Evolutionary conservation across 257 asterid species (phyloP).

Genomic region (Solanum neorickii): DNA sequence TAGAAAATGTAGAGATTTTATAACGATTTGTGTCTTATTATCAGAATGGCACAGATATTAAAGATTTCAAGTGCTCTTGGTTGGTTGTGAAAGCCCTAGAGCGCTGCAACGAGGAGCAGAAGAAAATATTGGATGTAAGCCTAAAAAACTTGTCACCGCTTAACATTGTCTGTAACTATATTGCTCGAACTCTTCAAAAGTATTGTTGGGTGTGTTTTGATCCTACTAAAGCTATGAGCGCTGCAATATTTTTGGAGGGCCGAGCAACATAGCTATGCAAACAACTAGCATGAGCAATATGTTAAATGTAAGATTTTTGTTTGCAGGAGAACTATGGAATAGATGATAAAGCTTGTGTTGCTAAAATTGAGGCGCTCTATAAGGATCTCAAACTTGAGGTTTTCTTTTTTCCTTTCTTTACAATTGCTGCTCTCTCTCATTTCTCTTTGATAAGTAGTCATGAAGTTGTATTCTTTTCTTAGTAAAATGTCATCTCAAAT

Average conservation of each 20-base stretch:
- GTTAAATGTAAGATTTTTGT: not conserved
- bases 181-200: not conserved
- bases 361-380: constrained; percentile 24
- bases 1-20: not conserved
- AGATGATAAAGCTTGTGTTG: constrained; percentile 14
- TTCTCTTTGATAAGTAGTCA: not conserved
- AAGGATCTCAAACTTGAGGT: constrained; percentile 28
- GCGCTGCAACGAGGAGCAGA: constrained; percentile 17
- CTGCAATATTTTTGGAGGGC: not conserved
- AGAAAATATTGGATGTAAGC: constrained; percentile 18
- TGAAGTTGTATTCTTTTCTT: not conserved
- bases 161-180: not conserved
- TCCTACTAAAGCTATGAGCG: not conserved
- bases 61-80: constrained; percentile 38
- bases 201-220: not conserved
- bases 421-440: not conserved
- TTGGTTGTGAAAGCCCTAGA: constrained; percentile 26
- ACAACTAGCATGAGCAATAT: not conserved
- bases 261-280: not conserved
- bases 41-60: constrained; percentile 20
- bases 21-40: not conserved
- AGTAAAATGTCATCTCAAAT: not conserved
- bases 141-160: not conserved
- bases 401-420: not conserved
- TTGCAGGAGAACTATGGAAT: constrained; percentile 34